A percentile compares a stretch with the other conserved stretches of the same genome.
Evolutionary conservation across 305 asterid genomes (phyloP).

Genomic region (Fraxinus dipetala): DNA sequence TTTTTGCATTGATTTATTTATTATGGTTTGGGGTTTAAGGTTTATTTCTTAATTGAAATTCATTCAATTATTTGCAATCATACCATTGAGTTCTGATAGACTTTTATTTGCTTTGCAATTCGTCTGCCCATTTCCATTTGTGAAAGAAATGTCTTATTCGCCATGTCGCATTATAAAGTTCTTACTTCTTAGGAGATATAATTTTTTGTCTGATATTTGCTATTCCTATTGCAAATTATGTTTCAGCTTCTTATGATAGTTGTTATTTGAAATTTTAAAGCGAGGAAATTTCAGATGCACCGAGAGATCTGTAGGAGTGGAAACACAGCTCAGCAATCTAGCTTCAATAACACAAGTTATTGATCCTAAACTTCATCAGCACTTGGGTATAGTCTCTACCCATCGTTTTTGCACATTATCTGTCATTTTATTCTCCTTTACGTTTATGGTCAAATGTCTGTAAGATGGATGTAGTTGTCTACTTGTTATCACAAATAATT

Average conservation of each 20-base stretch:
- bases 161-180: not conserved
- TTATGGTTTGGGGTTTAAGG: not conserved
- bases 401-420: not conserved
- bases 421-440: conserved; percentile 16
- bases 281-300: conserved; percentile 96
- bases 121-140: not conserved
- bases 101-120: not conserved
- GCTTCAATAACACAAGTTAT: conserved; percentile 75
- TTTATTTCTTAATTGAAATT: not conserved
- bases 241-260: conserved; percentile 26
- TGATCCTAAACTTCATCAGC: conserved; percentile 89
- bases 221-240: conserved; percentile 12
- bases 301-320: conserved; percentile 79
- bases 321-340: conserved; percentile 68
- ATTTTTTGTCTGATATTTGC: conserved; percentile 4
- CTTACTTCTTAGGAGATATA: not conserved
- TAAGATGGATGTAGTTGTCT: not conserved
- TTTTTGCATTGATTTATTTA: not conserved
- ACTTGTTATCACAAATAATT: not conserved
- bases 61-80: not conserved
- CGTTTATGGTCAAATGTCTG: not conserved
- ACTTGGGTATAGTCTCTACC: conserved; percentile 57
- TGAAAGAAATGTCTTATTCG: not conserved
- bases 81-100: not conserved
- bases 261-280: conserved; percentile 42